phyloP scores from a whole-genome alignment of 2,329 filamentous ascomycete genomes.

The Hypoxylon sp. region DNA sequence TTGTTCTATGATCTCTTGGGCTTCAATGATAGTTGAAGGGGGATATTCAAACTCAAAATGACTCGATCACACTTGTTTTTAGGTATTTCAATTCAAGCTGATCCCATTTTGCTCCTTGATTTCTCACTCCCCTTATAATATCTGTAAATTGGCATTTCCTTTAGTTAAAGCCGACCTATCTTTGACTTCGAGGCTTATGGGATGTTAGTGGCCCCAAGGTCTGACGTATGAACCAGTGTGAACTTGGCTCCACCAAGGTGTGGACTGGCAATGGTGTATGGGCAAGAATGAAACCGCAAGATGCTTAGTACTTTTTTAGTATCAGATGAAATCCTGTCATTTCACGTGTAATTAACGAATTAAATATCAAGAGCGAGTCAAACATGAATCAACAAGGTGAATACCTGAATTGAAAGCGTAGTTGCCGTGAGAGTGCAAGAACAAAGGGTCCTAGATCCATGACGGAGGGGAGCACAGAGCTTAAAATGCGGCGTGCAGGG shows the following conservation, averaged over 20 bases:
- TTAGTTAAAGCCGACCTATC: no score
- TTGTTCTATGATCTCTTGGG: background rate
- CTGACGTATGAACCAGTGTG: background rate
- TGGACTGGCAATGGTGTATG: no score
- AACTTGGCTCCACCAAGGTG: no score
- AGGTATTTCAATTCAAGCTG: background rate
- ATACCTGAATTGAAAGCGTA: background rate
- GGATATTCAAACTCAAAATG: background rate
- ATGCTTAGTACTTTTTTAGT: background rate
- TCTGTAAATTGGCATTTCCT: background rate
- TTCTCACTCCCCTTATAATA: background rate
- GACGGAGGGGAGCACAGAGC: background rate
- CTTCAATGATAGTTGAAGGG: background rate
- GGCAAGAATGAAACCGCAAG: no score
- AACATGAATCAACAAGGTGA: background rate
- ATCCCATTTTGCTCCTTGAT: background rate
- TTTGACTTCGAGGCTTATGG: no score
- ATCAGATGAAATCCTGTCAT: background rate
- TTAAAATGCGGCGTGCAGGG: conserved; percentile 10
- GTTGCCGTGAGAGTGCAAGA: background rate
- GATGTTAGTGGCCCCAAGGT: background rate
- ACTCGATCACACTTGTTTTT: background rate
- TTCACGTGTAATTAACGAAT: background rate
- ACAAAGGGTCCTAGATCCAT: background rate
- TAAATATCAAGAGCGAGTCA: background rate